These are phyloP conservation scores for Xerocomellus dryophilus DNA, from an alignment of 768 basidiomycete genomes.

Conservation along the genomic window DNA sequence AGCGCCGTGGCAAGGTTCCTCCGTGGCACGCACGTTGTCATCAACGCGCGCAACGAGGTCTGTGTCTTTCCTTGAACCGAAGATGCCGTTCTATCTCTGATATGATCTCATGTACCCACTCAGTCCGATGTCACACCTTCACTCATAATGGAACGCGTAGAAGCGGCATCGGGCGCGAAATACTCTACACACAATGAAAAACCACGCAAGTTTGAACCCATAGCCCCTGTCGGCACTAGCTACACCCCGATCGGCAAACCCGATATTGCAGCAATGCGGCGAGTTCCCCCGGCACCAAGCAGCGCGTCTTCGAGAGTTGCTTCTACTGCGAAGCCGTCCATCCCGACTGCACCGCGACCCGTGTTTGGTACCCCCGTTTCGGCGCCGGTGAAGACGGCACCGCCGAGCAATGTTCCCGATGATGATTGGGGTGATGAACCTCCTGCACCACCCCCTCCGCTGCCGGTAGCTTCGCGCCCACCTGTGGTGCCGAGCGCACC, in stretches of 20 bases:
- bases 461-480: conserved; percentile 47
- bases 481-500: conserved; percentile 43
- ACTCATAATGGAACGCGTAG: conserved; percentile 82
- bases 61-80: conserved; percentile 18
- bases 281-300: conserved; percentile 36
- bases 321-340: conserved; percentile 29
- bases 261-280: conserved; percentile 62
- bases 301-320: not conserved
- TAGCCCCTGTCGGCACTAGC: conserved; percentile 74
- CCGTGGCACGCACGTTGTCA: conserved; percentile 79
- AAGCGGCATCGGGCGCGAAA: conserved; percentile 84
- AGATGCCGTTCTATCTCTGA: not conserved
- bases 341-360: conserved; percentile 45
- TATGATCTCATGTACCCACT: not conserved
- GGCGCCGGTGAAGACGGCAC: conserved; percentile 40
- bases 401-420: conserved; percentile 42
- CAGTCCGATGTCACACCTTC: conserved; percentile 79
- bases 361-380: conserved; percentile 44
- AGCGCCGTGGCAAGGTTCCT: conserved; percentile 76
- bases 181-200: conserved; percentile 82
- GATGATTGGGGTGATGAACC: conserved; percentile 63
- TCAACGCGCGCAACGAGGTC: conserved; percentile 86
- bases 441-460: conserved; percentile 40
- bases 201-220: conserved; percentile 71
- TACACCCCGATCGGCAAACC: conserved; percentile 75